These are phyloP conservation scores for Euphorbia celastroides DNA, from an alignment of 441 rosid species.

Conservation along the genomic window DNA sequence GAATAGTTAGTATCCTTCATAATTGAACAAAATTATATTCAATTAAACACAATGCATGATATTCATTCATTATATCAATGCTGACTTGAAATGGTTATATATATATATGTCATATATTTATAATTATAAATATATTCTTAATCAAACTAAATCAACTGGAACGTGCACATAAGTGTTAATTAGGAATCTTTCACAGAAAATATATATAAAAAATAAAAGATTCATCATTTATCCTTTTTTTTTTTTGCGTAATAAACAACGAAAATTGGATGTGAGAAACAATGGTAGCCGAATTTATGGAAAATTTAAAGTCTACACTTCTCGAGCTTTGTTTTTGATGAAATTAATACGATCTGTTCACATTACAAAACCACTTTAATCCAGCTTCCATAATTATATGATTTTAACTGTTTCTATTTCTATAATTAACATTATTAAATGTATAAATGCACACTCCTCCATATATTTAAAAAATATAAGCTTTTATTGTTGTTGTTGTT, in stretches of 20 bases:
- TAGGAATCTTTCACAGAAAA: neutral
- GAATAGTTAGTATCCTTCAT: neutral
- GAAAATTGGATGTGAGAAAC: neutral
- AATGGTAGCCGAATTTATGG: conserved; percentile 13
- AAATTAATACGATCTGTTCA: neutral
- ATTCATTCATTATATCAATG: no score
- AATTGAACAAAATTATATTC: no score
- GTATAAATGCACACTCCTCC: no score
- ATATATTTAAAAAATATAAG: no score
- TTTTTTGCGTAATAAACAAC: no score
- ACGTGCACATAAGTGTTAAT: neutral
- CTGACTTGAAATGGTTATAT: neutral
- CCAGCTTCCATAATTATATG: neutral
- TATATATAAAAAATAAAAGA: no score
- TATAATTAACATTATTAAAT: no score
- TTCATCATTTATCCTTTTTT: no score
- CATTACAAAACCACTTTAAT: no score
- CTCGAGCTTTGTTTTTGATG: neutral
- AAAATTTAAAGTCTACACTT: neutral
- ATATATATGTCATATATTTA: no score
- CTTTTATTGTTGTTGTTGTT: no score
- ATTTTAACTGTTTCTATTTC: no score
- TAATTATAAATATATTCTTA: neutral
- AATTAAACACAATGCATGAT: neutral
- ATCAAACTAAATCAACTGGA: neutral